Evolutionary conservation across 2,329 filamentous ascomycete genomes (phyloP).

Genomic region (Thielaviopsis punctulata): DNA sequence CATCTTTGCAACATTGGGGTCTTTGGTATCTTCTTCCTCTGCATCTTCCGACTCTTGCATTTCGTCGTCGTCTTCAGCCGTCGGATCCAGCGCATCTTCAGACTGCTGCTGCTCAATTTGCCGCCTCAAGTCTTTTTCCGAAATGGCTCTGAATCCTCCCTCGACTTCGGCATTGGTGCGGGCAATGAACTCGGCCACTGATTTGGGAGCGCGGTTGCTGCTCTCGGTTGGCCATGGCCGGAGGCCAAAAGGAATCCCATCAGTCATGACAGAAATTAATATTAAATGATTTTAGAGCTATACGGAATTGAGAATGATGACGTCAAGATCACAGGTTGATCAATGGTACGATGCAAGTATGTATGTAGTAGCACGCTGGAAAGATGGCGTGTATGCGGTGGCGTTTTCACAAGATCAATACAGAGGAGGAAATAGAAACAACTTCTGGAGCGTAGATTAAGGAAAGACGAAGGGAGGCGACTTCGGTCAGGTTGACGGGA

Average conservation of each 20-base stretch:
- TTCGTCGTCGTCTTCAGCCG: slow-evolving; percentile 25
- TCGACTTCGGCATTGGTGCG: slow-evolving; percentile 59
- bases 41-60: slow-evolving; percentile 20
- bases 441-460: not conserved
- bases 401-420: no score
- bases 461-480: not conserved
- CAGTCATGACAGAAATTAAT: slow-evolving; percentile 2
- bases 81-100: slow-evolving; percentile 29
- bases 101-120: slow-evolving; percentile 25
- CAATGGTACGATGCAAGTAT: not conserved
- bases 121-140: slow-evolving; percentile 54
- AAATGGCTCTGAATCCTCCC: slow-evolving; percentile 67
- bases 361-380: not conserved
- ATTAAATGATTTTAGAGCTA: not conserved
- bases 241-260: slow-evolving; percentile 10
- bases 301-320: not conserved
- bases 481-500: no score
- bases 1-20: slow-evolving; percentile 32
- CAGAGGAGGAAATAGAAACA: not conserved
- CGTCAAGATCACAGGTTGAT: not conserved
- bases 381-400: not conserved
- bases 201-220: slow-evolving; percentile 38
- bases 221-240: slow-evolving; percentile 23
- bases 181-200: slow-evolving; percentile 56
- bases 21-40: slow-evolving; percentile 25